These are phyloP conservation scores for Xylaria sp. DNA, from an alignment of 2,329 filamentous ascomycete genomes.

Conservation along the genomic window DNA sequence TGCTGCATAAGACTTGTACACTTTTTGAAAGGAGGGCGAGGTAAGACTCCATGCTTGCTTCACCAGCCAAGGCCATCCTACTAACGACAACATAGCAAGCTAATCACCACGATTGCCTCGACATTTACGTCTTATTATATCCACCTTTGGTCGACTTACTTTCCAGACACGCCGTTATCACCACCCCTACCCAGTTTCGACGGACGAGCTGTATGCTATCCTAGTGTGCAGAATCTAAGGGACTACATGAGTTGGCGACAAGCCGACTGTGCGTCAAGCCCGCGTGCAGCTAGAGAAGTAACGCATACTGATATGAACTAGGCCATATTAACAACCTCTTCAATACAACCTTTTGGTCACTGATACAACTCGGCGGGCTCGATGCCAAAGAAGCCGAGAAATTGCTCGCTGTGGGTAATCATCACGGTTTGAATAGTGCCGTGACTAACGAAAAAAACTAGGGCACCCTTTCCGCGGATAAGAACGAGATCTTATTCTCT, in stretches of 20 bases:
- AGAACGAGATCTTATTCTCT: slow-evolving; percentile 94
- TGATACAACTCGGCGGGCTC: slow-evolving; percentile 80
- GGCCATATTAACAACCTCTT: slow-evolving; percentile 98
- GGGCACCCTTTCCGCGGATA: slow-evolving; percentile 85
- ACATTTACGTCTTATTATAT: slow-evolving; percentile 94
- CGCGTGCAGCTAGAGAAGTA: background rate
- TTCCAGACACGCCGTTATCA: slow-evolving; percentile 72
- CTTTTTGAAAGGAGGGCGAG: slow-evolving; percentile 86
- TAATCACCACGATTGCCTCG: slow-evolving; percentile 88
- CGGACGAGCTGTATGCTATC: slow-evolving; percentile 88
- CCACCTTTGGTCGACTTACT: slow-evolving; percentile 76
- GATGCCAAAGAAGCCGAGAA: slow-evolving; percentile 80
- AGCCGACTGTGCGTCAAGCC: slow-evolving; percentile 75
- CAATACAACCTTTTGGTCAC: slow-evolving; percentile 94
- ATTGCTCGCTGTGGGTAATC: slow-evolving; percentile 68
- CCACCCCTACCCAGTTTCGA: slow-evolving; percentile 88
- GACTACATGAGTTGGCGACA: slow-evolving; percentile 99
- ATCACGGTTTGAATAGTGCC: background rate
- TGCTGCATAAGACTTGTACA: slow-evolving; percentile 80
- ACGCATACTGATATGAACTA: slow-evolving; percentile 45
- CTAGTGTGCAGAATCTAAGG: slow-evolving; percentile 77
- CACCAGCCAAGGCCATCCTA: background rate
- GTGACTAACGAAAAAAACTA: slow-evolving; percentile 44
- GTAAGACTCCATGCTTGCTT: slow-evolving; percentile 48
- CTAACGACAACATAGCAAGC: slow-evolving; percentile 64